Conservation (phyloP, 345 rosid genomes). For the Garcia nutans region DNA sequence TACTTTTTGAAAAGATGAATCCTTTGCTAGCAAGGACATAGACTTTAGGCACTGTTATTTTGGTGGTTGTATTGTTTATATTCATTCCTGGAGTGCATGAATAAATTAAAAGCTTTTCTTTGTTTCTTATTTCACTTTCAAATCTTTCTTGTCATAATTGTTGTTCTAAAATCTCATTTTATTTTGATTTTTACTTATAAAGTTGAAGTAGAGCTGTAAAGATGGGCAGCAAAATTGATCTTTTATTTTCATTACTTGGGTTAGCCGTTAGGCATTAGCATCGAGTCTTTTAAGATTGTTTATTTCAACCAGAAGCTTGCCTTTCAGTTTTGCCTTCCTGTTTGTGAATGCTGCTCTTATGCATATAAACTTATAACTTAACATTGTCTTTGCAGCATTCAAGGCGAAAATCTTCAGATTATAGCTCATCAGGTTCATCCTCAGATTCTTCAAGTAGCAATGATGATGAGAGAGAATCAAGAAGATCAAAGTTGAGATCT, state of each 20-base stretch:
- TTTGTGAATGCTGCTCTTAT: not conserved
- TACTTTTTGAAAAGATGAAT: not conserved
- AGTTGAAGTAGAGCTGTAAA: not conserved
- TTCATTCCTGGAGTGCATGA: not conserved
- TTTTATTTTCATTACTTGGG: not conserved
- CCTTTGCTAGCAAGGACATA: not conserved
- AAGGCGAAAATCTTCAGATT: slow-evolving; percentile 53
- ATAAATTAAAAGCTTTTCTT: not conserved
- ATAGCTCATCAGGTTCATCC: slow-evolving; percentile 60
- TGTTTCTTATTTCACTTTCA: not conserved
- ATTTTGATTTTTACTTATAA: not conserved
- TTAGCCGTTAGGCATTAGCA: not conserved
- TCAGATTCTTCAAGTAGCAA: slow-evolving; percentile 77
- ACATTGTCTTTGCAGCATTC: slow-evolving; percentile 57
- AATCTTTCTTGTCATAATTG: not conserved
- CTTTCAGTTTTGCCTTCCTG: not conserved
- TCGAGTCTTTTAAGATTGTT: not conserved
- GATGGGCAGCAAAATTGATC: not conserved
- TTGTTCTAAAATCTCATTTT: not conserved
- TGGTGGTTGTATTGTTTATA: not conserved
- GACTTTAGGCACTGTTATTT: not conserved
- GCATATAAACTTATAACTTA: slow-evolving; percentile 9
- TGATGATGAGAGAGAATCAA: slow-evolving; percentile 66
- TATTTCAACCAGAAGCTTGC: not conserved
- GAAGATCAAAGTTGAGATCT: slow-evolving; percentile 80